Percentiles rank a stretch among this genome's conserved stretches.
These are phyloP conservation scores for Trypanosoma brucei DNA, from an alignment of 208 protist species.

Conservation along the genomic window DNA sequence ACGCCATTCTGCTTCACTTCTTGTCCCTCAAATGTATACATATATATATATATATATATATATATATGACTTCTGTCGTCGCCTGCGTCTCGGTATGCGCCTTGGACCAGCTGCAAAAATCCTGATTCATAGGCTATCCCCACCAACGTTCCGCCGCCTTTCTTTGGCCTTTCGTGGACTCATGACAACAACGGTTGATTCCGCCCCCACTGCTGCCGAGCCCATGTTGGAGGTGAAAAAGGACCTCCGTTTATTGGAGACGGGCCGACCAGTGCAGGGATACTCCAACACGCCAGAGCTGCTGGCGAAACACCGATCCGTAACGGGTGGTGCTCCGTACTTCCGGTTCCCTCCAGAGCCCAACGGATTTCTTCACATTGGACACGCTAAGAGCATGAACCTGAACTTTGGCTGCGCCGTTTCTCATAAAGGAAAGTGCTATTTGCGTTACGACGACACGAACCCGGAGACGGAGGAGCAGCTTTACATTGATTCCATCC, in stretches of 20 bases:
- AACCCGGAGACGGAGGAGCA: conserved; percentile 98
- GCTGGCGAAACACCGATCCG: conserved; percentile 45
- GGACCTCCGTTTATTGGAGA: conserved; percentile 73
- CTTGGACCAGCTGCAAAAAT: too few relatives aligned
- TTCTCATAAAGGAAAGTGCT: conserved; percentile 91
- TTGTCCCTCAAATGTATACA: too few relatives aligned
- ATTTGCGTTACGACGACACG: conserved; percentile 99
- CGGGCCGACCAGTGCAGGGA: conserved; percentile 73
- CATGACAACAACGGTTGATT: conserved; percentile 30
- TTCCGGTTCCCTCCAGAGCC: conserved; percentile 96
- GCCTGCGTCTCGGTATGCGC: too few relatives aligned
- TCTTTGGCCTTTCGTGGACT: conserved; percentile 25
- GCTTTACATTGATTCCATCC: conserved; percentile 97
- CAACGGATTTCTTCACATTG: conserved; percentile 98
- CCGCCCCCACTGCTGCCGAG: conserved; percentile 3
- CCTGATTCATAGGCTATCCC: too few relatives aligned
- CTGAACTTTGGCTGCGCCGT: conserved; percentile 98
- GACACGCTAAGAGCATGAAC: conserved; percentile 99
- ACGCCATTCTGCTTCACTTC: too few relatives aligned
- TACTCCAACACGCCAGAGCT: conserved; percentile 74
- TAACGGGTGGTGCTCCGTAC: conserved; percentile 74
- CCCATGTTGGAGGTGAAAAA: conserved; percentile 58
- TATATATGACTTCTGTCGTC: too few relatives aligned
- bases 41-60: too few relatives aligned
- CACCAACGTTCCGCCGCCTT: conserved; percentile 40